A percentile compares a stretch with the other conserved stretches of the same genome.
These are phyloP conservation scores for Crithidia fasciculata DNA, from an alignment of 208 protist species.

Conservation along the genomic window DNA sequence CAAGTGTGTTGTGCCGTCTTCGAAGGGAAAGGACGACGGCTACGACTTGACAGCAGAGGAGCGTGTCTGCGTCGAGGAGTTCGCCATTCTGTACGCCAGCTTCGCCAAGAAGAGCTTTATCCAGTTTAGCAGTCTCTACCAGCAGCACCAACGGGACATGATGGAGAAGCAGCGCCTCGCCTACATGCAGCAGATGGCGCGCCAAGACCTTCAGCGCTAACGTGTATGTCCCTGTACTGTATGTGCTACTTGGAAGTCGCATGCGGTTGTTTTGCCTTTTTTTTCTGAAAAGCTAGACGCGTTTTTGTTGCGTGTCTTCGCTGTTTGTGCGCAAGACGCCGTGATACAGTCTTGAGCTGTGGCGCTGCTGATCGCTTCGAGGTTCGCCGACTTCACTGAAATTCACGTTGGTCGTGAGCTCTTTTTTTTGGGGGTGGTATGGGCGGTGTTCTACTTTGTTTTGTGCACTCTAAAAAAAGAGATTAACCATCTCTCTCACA, in stretches of 20 bases:
- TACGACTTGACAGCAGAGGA: slow-evolving; percentile 66
- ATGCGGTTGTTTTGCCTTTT: too few species aligned
- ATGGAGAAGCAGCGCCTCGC: slow-evolving; percentile 62
- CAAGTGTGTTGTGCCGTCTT: slow-evolving; percentile 77
- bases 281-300: too few species aligned
- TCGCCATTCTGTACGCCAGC: slow-evolving; percentile 73
- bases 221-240: not conserved
- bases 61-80: slow-evolving; percentile 82
- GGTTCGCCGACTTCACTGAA: too few species aligned
- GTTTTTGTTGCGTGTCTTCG: too few species aligned
- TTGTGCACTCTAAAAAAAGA: too few species aligned
- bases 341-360: too few species aligned
- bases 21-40: slow-evolving; percentile 45
- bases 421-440: too few species aligned
- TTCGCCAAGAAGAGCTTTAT: slow-evolving; percentile 68
- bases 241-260: not conserved
- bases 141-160: slow-evolving; percentile 79
- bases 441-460: too few species aligned
- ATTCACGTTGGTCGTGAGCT: too few species aligned
- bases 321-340: too few species aligned
- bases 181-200: slow-evolving; percentile 67
- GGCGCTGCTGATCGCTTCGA: too few species aligned
- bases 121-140: slow-evolving; percentile 73
- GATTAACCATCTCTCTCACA: too few species aligned
- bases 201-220: slow-evolving; percentile 57